Conservation (phyloP, 306 rosid species). For the Acacia crassicarpa region DNA sequence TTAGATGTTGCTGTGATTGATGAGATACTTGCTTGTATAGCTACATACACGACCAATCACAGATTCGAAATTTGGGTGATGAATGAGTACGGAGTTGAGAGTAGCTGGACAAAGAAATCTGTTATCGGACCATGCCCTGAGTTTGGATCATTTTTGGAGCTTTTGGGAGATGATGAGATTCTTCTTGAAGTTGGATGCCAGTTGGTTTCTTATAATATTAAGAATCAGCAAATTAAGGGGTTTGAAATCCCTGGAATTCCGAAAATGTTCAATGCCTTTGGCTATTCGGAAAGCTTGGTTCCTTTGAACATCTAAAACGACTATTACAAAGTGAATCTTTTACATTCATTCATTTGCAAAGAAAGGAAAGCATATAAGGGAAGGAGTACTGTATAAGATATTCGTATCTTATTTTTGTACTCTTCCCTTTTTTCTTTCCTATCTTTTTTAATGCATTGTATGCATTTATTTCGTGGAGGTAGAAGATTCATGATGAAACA, state of each 20-base stretch:
- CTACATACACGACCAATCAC: neutral
- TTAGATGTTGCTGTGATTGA: neutral
- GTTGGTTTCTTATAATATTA: neutral
- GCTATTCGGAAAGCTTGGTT: conserved; percentile 2
- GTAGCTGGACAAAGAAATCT: neutral
- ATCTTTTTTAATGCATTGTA: neutral
- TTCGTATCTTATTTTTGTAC: neutral
- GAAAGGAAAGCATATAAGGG: neutral
- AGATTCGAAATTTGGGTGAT: neutral
- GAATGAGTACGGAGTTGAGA: neutral
- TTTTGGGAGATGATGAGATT: neutral
- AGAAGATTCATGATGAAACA: neutral
- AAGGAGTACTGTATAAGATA: neutral
- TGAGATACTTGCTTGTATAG: neutral
- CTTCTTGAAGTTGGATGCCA: neutral
- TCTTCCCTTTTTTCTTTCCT: neutral
- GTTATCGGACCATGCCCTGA: neutral
- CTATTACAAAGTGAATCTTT: neutral
- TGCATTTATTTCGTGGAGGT: neutral
- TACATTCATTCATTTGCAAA: neutral
- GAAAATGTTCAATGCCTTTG: neutral
- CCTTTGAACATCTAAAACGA: neutral
- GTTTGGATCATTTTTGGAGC: neutral
- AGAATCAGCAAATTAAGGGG: neutral
- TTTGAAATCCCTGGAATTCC: neutral